Conservation (phyloP, 371 early-diverging fungal species). For the Syncephalastrum monosporum region DNA sequence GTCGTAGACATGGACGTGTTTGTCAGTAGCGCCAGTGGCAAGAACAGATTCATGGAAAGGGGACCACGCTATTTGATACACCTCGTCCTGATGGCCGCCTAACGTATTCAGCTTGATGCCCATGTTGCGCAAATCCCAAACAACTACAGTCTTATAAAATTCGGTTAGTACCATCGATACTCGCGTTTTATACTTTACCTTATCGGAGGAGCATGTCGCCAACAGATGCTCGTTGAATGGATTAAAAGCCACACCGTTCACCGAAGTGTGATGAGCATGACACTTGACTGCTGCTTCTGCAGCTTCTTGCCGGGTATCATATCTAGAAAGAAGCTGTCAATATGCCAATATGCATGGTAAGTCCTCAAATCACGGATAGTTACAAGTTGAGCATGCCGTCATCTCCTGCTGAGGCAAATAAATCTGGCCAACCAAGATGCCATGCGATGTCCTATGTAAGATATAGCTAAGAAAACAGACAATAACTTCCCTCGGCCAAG, state of each 20-base stretch:
- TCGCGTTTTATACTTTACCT: slow-evolving; percentile 37
- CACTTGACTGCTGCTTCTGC: slow-evolving; percentile 64
- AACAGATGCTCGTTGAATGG: slow-evolving; percentile 88
- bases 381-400: slow-evolving; percentile 58
- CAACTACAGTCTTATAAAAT: slow-evolving; percentile 66
- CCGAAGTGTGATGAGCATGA: slow-evolving; percentile 86
- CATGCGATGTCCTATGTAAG: slow-evolving; percentile 85
- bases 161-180: not conserved
- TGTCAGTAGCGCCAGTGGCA: slow-evolving; percentile 89
- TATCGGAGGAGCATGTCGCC: slow-evolving; percentile 96
- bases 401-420: slow-evolving; percentile 96
- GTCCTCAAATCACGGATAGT: not conserved
- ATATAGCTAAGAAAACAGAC: slow-evolving; percentile 1
- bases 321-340: slow-evolving; percentile 44
- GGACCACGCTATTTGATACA: slow-evolving; percentile 94
- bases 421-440: slow-evolving; percentile 71
- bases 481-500: no score
- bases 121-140: slow-evolving; percentile 97
- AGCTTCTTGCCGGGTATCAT: slow-evolving; percentile 60
- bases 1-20: slow-evolving; percentile 96
- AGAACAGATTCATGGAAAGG: slow-evolving; percentile 91
- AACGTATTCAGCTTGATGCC: slow-evolving; percentile 77
- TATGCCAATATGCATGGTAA: not conserved
- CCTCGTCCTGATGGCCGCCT: slow-evolving; percentile 86
- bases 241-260: slow-evolving; percentile 95